A percentile compares a stretch with the other conserved stretches of the same genome.
phyloP scores from a whole-genome alignment of 805 yeast species.

The Kuraishia cidri region DNA sequence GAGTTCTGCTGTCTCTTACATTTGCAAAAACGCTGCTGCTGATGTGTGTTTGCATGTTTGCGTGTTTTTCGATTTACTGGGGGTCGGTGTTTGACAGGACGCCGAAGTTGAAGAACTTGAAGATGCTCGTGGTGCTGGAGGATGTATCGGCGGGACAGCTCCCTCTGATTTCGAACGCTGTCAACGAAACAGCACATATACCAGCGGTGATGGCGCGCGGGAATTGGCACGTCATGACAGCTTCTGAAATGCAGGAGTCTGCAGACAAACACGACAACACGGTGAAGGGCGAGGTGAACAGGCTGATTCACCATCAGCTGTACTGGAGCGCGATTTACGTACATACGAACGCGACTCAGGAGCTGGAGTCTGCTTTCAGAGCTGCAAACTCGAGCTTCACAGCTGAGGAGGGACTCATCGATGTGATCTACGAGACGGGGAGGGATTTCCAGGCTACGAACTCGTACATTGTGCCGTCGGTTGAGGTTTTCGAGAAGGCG shows the following conservation, averaged over 20 bases:
- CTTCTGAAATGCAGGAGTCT: neutral
- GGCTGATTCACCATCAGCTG: slow-evolving; percentile 7
- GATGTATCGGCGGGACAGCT: slow-evolving; percentile 8
- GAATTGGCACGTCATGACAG: neutral
- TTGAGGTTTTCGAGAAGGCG: slow-evolving; percentile 24
- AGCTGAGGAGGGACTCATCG: slow-evolving; percentile 22
- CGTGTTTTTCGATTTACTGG: slow-evolving; percentile 40
- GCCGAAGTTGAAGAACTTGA: slow-evolving; percentile 20
- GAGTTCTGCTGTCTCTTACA: too few species aligned
- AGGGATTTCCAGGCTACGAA: slow-evolving; percentile 46
- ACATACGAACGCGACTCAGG: slow-evolving; percentile 32
- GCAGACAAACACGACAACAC: neutral
- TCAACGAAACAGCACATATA: neutral
- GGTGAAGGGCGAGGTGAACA: neutral
- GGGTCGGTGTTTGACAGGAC: slow-evolving; percentile 27
- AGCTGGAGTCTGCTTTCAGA: slow-evolving; percentile 21
- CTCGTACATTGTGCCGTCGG: slow-evolving; percentile 32
- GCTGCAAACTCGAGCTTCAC: slow-evolving; percentile 16
- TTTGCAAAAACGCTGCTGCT: slow-evolving; percentile 8
- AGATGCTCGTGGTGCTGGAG: slow-evolving; percentile 29
- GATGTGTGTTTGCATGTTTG: slow-evolving; percentile 26
- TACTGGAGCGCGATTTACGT: slow-evolving; percentile 62
- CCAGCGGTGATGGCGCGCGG: neutral
- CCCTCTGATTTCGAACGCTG: neutral
- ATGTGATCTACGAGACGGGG: slow-evolving; percentile 47